Evolutionary conservation across 805 yeast species (phyloP).

Genomic region (Babjeviella inositovora): DNA sequence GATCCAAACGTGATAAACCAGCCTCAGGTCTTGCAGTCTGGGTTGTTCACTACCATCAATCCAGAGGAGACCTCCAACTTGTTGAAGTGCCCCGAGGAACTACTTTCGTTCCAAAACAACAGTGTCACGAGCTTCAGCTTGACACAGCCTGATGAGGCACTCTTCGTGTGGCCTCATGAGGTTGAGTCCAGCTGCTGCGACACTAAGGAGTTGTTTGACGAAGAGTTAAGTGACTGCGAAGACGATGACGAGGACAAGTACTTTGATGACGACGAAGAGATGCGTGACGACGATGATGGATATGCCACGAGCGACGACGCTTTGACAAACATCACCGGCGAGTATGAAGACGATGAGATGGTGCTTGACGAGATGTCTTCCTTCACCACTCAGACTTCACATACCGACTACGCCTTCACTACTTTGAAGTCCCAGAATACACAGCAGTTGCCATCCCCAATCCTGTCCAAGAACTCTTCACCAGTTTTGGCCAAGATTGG

Average conservation of each 20-base stretch:
- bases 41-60: too few relatives aligned
- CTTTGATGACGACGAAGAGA: constrained; percentile 2
- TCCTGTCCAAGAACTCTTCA: too few relatives aligned
- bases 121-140: neutral
- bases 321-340: too few relatives aligned
- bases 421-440: too few relatives aligned
- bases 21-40: too few relatives aligned
- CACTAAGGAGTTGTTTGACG: neutral
- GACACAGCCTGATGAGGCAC: neutral
- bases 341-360: too few relatives aligned
- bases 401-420: too few relatives aligned
- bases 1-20: constrained; percentile 15
- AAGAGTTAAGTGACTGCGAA: neutral
- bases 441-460: too few relatives aligned
- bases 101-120: neutral
- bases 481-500: too few relatives aligned
- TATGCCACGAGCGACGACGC: too few relatives aligned
- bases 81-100: neutral
- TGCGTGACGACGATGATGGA: constrained; percentile 2
- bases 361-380: too few relatives aligned
- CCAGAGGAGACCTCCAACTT: constrained; percentile 3
- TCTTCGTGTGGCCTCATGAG: constrained; percentile 1
- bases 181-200: neutral
- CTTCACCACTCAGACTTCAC: too few relatives aligned
- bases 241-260: constrained; percentile 1